These are phyloP conservation scores for Gossypium trilobum DNA, from an alignment of 441 rosid species.

Conservation along the genomic window DNA sequence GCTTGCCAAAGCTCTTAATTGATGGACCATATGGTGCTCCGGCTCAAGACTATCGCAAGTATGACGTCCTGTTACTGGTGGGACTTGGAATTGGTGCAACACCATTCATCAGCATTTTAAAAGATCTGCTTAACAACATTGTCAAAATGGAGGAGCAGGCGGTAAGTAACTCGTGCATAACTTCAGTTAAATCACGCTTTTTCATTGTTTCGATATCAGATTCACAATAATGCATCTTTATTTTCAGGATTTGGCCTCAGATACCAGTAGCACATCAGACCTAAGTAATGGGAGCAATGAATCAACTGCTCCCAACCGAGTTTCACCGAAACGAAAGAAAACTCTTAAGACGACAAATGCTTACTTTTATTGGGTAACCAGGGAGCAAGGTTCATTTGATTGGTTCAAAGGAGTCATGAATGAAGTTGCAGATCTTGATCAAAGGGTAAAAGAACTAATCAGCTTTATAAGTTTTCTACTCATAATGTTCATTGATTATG, in stretches of 20 bases:
- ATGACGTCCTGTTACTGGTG: conserved; percentile 73
- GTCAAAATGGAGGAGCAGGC: conserved; percentile 72
- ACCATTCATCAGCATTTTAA: conserved; percentile 83
- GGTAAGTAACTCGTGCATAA: conserved; percentile 31
- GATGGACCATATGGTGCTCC: conserved; percentile 98
- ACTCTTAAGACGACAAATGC: conserved; percentile 64
- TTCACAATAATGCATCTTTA: not conserved
- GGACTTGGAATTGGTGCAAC: conserved; percentile 97
- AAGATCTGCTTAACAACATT: conserved; percentile 72
- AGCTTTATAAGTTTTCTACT: not conserved
- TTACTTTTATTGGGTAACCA: conserved; percentile 92
- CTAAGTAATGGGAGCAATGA: conserved; percentile 43
- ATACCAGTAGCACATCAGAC: conserved; percentile 58
- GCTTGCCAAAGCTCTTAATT: conserved; percentile 76
- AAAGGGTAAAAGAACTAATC: conserved; percentile 40
- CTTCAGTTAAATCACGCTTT: not conserved
- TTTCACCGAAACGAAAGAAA: conserved; percentile 37
- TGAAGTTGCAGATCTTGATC: conserved; percentile 80
- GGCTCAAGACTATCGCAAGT: conserved; percentile 74
- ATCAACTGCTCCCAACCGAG: conserved; percentile 23
- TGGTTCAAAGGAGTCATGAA: conserved; percentile 96
- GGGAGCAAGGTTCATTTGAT: conserved; percentile 93
- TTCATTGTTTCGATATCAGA: not conserved
- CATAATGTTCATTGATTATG: not conserved
- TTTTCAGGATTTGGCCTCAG: conserved; percentile 57